Evolutionary conservation across 345 rosid species (phyloP).

Genomic region (Syzygium grande): DNA sequence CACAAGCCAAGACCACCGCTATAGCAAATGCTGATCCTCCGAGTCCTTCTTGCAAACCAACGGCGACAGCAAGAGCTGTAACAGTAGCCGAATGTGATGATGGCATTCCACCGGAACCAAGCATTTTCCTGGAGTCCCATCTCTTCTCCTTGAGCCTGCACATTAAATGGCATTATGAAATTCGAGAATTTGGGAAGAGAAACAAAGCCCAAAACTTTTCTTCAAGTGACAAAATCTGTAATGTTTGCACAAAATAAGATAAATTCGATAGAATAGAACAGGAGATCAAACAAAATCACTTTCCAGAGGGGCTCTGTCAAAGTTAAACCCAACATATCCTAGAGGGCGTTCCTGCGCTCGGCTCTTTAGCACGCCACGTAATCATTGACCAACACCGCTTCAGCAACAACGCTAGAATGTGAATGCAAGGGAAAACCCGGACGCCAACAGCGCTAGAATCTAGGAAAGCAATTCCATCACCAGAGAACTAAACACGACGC

Average conservation of each 20-base stretch:
- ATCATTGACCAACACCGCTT: background rate
- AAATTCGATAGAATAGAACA: background rate
- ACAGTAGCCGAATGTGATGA: constrained; percentile 63
- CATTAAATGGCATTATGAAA: background rate
- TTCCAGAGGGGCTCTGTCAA: background rate
- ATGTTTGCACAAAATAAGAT: background rate
- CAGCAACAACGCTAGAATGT: background rate
- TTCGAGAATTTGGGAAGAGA: background rate
- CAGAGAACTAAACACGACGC: background rate
- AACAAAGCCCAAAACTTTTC: background rate
- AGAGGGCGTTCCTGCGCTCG: background rate
- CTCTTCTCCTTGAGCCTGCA: constrained; percentile 60
- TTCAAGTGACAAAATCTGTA: background rate
- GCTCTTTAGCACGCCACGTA: background rate
- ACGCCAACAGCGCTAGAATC: background rate
- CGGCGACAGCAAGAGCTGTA: constrained; percentile 44
- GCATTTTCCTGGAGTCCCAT: constrained; percentile 53
- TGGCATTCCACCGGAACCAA: constrained; percentile 71
- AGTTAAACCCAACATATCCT: background rate
- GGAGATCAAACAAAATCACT: background rate
- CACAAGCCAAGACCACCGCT: constrained; percentile 51
- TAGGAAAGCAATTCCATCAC: background rate
- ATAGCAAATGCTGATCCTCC: constrained; percentile 40
- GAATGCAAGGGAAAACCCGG: background rate
- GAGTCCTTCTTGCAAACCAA: constrained; percentile 48